Evolutionary conservation across 108 stramenopile species (phyloP).

Genomic region (Skeletonema grethae): DNA sequence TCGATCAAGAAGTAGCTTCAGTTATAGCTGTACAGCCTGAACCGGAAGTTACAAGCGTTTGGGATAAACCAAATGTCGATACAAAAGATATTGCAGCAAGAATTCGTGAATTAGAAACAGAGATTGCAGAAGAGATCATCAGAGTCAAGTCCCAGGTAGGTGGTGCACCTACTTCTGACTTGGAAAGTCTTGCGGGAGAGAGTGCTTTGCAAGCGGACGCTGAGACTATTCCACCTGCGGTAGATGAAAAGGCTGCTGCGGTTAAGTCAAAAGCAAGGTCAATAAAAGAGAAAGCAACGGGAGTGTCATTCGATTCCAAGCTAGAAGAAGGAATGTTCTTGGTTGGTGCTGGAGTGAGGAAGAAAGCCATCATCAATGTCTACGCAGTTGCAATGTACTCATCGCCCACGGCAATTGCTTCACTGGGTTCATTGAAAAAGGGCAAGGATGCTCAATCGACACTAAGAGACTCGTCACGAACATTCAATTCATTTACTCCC

Average conservation of each 20-base stretch:
- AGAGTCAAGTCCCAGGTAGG: neutral
- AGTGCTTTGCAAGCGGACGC: neutral
- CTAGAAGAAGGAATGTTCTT: neutral
- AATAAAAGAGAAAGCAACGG: constrained; percentile 4
- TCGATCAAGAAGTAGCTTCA: neutral
- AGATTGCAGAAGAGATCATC: constrained; percentile 15
- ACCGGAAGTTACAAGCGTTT: constrained; percentile 2
- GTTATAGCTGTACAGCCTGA: neutral
- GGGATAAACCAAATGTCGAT: neutral
- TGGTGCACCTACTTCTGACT: constrained; percentile 1
- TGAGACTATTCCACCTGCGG: neutral
- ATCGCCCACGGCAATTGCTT: neutral
- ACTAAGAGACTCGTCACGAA: neutral
- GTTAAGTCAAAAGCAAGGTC: neutral
- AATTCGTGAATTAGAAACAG: constrained; percentile 6
- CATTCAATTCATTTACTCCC: constrained; percentile 7
- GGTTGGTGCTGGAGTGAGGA: constrained; percentile 10
- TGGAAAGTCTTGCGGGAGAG: constrained; percentile 13
- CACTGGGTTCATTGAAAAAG: neutral
- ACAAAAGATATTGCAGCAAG: neutral
- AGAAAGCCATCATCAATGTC: constrained; percentile 3
- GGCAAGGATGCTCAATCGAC: neutral
- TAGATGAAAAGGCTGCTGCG: constrained; percentile 1
- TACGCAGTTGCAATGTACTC: neutral
- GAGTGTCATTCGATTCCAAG: neutral